Base-by-base conservation (phyloP, 331 rosid genomes). In the Stylosanthes scabra region DNA sequence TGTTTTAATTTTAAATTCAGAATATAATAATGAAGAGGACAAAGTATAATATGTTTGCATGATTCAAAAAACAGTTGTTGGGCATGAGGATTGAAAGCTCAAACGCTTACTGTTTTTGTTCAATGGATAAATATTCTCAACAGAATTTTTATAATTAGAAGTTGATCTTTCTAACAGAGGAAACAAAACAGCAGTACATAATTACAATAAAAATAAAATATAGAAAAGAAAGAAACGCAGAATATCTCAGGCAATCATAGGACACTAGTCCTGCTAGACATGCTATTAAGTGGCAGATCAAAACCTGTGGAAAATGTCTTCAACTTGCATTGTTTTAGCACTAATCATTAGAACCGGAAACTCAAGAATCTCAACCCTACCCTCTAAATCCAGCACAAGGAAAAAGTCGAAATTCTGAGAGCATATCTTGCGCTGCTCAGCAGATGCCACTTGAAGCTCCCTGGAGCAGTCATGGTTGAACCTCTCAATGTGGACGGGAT, bases 321-420 rank as follows among this genome's bases (percentile, higher is more conserved):
- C 80, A 10, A 89, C 96, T 41, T 84, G 87, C 91, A 86, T 58
- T 51, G 92, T 85, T 79, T 85, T 89, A 31, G 95, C 91, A 78
- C 72, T 76, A 72, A 93, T 82, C 84, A 85, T 72, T 63, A 93
- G 84, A 78, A 93, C 93, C 5, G 97, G 98, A 78, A 91, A 93
- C 89, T 93, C 98, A 47, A 93, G 96, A 81, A 93, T 93, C 86
- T 93, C 97, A 81, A 93, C 86, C 70, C 79, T 91, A 39, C 98
- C 98, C 93, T 93, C 98, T 77, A 93, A 89, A 89, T 93, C 98
- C 82, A 93, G 93, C 78, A 93, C 97, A 44, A 91, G 96, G 83
- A 93, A 91, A 81, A 64, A 93, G 78, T 91, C 98, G 8, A 83
- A 54, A 61, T 86, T 80, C 72, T 91, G 98, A 51, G 89, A 9